Evolutionary conservation across 1,284 basidiomycete genomes (phyloP).

Genomic region (Somion occarium): DNA sequence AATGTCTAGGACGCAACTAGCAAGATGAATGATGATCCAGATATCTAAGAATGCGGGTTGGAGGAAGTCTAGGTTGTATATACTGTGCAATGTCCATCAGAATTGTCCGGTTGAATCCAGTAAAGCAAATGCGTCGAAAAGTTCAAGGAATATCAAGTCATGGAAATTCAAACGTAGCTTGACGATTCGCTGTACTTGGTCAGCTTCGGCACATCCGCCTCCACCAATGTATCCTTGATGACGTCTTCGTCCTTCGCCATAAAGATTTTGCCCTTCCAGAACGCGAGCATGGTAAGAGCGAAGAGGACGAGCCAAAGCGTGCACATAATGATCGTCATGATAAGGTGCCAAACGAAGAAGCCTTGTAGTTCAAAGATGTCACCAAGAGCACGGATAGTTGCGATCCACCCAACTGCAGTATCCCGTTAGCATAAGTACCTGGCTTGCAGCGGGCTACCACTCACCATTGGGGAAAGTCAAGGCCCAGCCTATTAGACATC

Average conservation of each 20-base stretch:
- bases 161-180: conserved; percentile 4
- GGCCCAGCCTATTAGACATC: conserved; percentile 36
- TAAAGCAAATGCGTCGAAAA: too few relatives aligned
- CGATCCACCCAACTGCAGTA: conserved; percentile 41
- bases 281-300: conserved; percentile 36
- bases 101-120: too few relatives aligned
- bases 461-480: conserved; percentile 44
- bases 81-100: too few relatives aligned
- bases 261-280: conserved; percentile 42
- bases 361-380: conserved; percentile 37
- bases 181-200: not conserved
- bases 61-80: too few relatives aligned
- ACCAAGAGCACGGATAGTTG: conserved; percentile 35
- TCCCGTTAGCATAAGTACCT: conserved; percentile 2
- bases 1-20: too few relatives aligned
- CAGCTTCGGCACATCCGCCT: not conserved
- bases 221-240: conserved; percentile 29
- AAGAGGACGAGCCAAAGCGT: conserved; percentile 37
- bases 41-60: too few relatives aligned
- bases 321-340: conserved; percentile 36
- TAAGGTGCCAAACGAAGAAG: conserved; percentile 35
- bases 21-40: too few relatives aligned
- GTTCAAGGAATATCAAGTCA: too few relatives aligned
- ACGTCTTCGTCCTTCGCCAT: conserved; percentile 40
- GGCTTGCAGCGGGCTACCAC: conserved; percentile 8